Percentiles rank a stretch among this genome's conserved stretches.
phyloP scores from a whole-genome alignment of 768 basidiomycete genomes.

The Mrakia frigida region DNA sequence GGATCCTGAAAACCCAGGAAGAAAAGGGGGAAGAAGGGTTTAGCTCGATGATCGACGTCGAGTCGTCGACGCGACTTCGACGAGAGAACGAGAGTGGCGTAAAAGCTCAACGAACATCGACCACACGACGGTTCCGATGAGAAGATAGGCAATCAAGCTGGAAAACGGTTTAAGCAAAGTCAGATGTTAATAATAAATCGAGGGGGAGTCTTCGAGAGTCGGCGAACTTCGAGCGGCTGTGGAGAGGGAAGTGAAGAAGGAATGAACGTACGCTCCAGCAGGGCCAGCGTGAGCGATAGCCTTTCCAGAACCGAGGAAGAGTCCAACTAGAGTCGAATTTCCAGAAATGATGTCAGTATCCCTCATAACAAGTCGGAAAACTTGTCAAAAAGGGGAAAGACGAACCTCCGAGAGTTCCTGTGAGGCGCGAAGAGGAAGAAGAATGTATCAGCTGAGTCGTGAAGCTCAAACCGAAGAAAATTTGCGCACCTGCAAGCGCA shows the following conservation, averaged over 20 bases:
- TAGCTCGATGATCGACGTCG: no score
- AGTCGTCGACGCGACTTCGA: no score
- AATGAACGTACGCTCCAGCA: slow-evolving; percentile 50
- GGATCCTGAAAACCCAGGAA: neutral
- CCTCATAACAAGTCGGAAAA: no score
- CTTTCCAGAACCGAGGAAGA: slow-evolving; percentile 66
- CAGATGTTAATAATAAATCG: neutral
- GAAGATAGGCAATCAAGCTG: slow-evolving; percentile 51
- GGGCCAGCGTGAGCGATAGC: slow-evolving; percentile 61
- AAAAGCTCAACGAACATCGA: neutral
- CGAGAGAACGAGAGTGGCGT: no score
- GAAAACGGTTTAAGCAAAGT: slow-evolving; percentile 42
- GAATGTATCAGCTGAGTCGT: slow-evolving; percentile 37
- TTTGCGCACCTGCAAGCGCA: slow-evolving; percentile 35
- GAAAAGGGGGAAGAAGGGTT: no score
- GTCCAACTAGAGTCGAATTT: slow-evolving; percentile 51
- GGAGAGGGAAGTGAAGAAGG: neutral
- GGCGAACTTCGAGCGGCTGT: neutral
- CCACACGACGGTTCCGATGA: slow-evolving; percentile 20
- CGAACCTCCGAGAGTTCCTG: slow-evolving; percentile 59
- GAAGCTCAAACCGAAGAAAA: neutral
- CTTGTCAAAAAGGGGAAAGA: no score
- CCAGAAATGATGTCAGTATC: no score
- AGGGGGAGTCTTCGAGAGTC: neutral
- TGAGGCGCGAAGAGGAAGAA: slow-evolving; percentile 49